Percentiles rank a stretch among this genome's conserved stretches.
These are phyloP conservation scores for Phytophthora kernoviae DNA, from an alignment of 352 stramenopile genomes.

Conservation along the genomic window DNA sequence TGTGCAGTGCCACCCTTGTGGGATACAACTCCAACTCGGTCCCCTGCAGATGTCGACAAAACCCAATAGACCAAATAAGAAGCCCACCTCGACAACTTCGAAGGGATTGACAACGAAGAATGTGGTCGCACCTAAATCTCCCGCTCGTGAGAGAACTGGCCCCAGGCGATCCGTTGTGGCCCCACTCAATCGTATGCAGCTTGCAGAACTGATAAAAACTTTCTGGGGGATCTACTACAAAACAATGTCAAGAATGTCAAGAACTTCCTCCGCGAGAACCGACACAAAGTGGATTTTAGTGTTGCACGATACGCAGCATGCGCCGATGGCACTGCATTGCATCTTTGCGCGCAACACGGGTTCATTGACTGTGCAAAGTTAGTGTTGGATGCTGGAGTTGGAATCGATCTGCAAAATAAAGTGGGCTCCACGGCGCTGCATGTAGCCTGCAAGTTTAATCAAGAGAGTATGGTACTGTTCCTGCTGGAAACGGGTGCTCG, in stretches of 20 bases:
- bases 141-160: not conserved
- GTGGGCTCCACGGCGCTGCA: constrained; percentile 62
- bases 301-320: constrained; percentile 39
- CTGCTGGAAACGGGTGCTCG: constrained; percentile 41
- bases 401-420: constrained; percentile 55
- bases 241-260: constrained; percentile 53
- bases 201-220: constrained; percentile 44
- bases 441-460: constrained; percentile 58
- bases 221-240: constrained; percentile 61
- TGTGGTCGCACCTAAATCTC: not conserved
- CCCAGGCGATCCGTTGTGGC: not conserved
- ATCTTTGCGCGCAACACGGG: constrained; percentile 65
- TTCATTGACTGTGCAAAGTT: constrained; percentile 43
- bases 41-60: no score
- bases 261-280: constrained; percentile 45
- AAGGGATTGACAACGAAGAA: not conserved
- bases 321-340: constrained; percentile 49
- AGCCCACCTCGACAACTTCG: no score
- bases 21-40: no score
- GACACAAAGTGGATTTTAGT: constrained; percentile 47
- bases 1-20: no score
- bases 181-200: constrained; percentile 45
- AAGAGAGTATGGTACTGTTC: constrained; percentile 39
- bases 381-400: constrained; percentile 39
- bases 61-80: no score